phyloP scores from a whole-genome alignment of 345 rosid species.

The Rhizophora apiculata region DNA sequence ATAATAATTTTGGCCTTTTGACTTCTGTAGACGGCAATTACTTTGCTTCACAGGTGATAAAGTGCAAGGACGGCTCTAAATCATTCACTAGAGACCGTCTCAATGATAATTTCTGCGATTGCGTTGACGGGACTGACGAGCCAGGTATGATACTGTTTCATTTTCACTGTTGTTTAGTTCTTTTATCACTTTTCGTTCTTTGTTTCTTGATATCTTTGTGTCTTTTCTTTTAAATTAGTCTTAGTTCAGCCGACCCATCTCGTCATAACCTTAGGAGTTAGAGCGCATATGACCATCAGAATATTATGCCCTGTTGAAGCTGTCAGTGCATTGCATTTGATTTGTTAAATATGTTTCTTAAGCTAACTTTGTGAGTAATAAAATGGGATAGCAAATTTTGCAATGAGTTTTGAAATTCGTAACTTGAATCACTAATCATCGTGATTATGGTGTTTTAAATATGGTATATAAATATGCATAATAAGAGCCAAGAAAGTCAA shows the following conservation, averaged over 20 bases:
- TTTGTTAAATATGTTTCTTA: neutral
- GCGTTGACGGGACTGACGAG: constrained; percentile 92
- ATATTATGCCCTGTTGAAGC: neutral
- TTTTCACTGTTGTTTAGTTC: neutral
- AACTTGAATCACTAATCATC: too few relatives aligned
- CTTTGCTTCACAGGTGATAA: constrained; percentile 58
- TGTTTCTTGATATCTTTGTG: neutral
- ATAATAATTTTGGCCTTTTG: neutral
- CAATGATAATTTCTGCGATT: constrained; percentile 91
- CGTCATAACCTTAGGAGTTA: too few relatives aligned
- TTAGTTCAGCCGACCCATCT: too few relatives aligned
- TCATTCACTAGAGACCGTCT: constrained; percentile 72
- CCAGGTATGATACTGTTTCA: constrained; percentile 47
- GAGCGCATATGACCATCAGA: neutral
- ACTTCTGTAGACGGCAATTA: constrained; percentile 58
- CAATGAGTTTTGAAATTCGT: too few relatives aligned
- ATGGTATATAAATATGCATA: neutral
- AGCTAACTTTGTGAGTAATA: neutral
- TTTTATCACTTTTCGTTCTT: neutral
- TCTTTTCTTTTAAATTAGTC: too few relatives aligned
- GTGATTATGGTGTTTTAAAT: neutral
- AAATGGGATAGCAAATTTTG: neutral
- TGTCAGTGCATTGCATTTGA: neutral
- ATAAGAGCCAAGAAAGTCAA: neutral
- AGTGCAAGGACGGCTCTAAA: constrained; percentile 82